Percentiles rank a stretch among this genome's conserved stretches.
These are phyloP conservation scores for Aspergillus floridensis DNA, from an alignment of 2,329 filamentous ascomycete species.

Conservation along the genomic window DNA sequence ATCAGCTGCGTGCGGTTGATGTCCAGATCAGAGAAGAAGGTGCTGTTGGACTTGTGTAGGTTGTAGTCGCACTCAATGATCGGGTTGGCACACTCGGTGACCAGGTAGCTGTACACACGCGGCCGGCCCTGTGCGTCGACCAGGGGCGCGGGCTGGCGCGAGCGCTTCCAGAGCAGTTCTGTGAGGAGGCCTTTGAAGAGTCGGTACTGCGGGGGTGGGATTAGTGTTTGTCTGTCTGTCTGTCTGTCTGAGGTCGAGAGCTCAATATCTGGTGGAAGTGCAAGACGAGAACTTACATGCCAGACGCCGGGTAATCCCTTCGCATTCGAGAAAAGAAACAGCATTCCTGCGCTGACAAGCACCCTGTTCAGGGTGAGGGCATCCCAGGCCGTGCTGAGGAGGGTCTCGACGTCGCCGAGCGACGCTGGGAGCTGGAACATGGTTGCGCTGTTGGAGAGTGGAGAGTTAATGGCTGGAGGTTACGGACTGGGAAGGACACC, in stretches of 20 bases:
- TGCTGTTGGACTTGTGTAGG: conserved; percentile 3
- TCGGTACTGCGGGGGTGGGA: not conserved
- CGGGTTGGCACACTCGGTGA: not conserved
- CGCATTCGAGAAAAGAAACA: not conserved
- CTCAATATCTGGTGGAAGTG: not conserved
- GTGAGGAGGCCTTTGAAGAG: not conserved
- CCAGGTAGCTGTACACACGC: not conserved
- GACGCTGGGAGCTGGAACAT: not conserved
- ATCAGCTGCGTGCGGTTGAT: not conserved
- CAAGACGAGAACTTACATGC: not conserved
- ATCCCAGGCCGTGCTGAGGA: not conserved
- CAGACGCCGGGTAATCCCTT: not conserved
- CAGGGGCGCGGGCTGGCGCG: not conserved
- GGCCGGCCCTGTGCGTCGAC: not conserved
- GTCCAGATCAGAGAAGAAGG: conserved; percentile 1
- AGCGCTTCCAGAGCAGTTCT: not conserved
- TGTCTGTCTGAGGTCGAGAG: no score
- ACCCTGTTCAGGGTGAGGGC: not conserved
- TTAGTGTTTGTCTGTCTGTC: not conserved
- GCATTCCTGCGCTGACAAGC: not conserved
- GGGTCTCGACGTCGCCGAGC: not conserved
- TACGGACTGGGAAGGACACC: not conserved
- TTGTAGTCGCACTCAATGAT: not conserved
- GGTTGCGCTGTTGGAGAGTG: not conserved
- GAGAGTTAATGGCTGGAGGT: not conserved